These are phyloP conservation scores for Monosporozyma aquatica DNA, from an alignment of 805 yeast genomes.

Conservation along the genomic window DNA sequence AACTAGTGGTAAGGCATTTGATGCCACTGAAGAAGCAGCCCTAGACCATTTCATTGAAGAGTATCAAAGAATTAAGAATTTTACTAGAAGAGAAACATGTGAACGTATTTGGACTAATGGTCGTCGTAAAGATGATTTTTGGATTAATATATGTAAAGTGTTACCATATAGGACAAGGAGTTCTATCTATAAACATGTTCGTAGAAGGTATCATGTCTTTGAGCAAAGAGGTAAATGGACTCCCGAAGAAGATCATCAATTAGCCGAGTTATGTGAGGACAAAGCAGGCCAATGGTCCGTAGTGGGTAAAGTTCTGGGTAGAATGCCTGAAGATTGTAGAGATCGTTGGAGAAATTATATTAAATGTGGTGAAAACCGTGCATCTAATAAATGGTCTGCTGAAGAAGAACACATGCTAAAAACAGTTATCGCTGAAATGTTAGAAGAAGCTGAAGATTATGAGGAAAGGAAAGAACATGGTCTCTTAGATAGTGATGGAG, in stretches of 20 bases:
- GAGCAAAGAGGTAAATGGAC: conserved; percentile 89
- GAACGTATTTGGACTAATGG: conserved; percentile 84
- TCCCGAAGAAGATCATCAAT: conserved; percentile 61
- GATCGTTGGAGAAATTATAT: conserved; percentile 95
- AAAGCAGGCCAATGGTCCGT: conserved; percentile 82
- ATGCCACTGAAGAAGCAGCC: conserved; percentile 50
- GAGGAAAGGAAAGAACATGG: conserved; percentile 13
- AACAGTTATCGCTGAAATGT: conserved; percentile 43
- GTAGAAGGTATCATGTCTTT: conserved; percentile 82
- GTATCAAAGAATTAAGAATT: conserved; percentile 53
- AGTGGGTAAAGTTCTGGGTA: conserved; percentile 67
- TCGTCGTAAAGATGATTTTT: conserved; percentile 74
- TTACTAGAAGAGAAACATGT: conserved; percentile 63
- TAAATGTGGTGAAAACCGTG: conserved; percentile 76
- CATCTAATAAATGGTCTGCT: conserved; percentile 68
- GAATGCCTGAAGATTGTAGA: conserved; percentile 98
- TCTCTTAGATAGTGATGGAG: conserved; percentile 14
- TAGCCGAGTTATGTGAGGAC: conserved; percentile 53
- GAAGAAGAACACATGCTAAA: conserved; percentile 61
- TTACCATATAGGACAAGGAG: conserved; percentile 82
- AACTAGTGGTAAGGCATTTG: conserved; percentile 29
- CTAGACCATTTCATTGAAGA: conserved; percentile 65
- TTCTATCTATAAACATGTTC: conserved; percentile 83
- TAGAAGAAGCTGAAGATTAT: conserved; percentile 27
- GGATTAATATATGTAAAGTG: conserved; percentile 75